Conservation (phyloP, 164 flowering plant species). For the Paratinospora sagittata region DNA sequence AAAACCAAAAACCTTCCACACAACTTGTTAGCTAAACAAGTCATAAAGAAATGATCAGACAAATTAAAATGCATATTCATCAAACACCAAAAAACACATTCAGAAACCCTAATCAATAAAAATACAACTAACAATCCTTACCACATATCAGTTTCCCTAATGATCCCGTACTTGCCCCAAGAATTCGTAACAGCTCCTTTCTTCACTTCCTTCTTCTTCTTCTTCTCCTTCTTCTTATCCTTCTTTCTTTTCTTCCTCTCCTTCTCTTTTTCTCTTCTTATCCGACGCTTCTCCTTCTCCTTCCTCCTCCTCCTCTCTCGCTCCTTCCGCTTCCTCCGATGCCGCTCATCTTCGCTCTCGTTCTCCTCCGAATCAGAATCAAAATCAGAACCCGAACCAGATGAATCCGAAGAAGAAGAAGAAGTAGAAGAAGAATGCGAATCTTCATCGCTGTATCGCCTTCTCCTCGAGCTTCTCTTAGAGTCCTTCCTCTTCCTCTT, state of each 20-base stretch:
- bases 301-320: constrained; percentile 18
- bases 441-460: constrained; percentile 15
- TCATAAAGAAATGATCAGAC: background rate
- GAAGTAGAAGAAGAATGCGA: constrained; percentile 2
- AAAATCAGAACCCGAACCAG: constrained; percentile 18
- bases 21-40: too few relatives aligned
- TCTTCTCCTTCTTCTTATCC: constrained; percentile 27
- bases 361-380: constrained; percentile 15
- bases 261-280: constrained; percentile 19
- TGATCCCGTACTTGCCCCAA: constrained; percentile 91
- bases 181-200: constrained; percentile 78
- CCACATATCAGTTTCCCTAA: constrained; percentile 96
- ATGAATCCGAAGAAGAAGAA: constrained; percentile 11
- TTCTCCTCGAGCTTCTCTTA: constrained; percentile 13
- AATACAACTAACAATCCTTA: constrained; percentile 16
- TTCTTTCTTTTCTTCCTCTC: constrained; percentile 19
- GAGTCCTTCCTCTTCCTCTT: constrained; percentile 9
- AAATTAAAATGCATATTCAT: background rate
- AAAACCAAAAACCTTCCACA: too few relatives aligned
- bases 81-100: background rate
- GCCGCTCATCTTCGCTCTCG: constrained; percentile 17
- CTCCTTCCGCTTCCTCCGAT: constrained; percentile 21
- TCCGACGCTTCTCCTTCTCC: constrained; percentile 12
- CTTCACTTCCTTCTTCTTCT: constrained; percentile 44
- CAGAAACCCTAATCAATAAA: constrained; percentile 9